Percentiles rank a stretch among this genome's conserved stretches.
phyloP scores from a whole-genome alignment of 108 stramenopile genomes.

The Phaeodactylum tricornutum region DNA sequence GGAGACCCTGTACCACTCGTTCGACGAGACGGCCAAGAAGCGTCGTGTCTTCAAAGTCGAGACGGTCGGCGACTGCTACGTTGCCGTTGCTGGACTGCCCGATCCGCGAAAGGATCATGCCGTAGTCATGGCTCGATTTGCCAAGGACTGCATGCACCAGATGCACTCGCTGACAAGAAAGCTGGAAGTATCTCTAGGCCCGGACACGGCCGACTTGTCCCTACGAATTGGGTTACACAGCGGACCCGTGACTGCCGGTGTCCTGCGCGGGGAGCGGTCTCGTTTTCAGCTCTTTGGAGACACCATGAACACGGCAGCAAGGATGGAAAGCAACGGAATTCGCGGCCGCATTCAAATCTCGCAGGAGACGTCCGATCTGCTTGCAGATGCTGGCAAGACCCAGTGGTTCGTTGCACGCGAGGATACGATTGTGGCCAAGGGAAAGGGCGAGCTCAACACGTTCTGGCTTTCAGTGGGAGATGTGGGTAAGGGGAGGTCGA shows the following conservation, averaged over 20 bases:
- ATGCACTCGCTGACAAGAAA: background rate
- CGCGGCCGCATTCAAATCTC: conserved; percentile 16
- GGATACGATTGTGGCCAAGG: conserved; percentile 19
- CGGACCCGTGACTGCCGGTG: conserved; percentile 20
- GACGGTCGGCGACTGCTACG: conserved; percentile 32
- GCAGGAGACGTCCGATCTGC: conserved; percentile 10
- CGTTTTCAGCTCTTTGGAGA: conserved; percentile 23
- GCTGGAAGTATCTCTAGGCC: conserved; percentile 1
- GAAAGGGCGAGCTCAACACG: conserved; percentile 22
- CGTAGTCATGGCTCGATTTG: conserved; percentile 5
- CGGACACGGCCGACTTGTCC: conserved; percentile 1
- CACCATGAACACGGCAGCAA: conserved; percentile 25
- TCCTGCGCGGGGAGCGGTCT: conserved; percentile 16
- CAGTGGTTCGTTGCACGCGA: conserved; percentile 14
- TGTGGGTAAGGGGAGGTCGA: too few species aligned
- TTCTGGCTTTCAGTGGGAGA: too few species aligned
- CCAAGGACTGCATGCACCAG: background rate
- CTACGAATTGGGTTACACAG: conserved; percentile 7
- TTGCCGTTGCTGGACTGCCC: conserved; percentile 15
- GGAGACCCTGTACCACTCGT: conserved; percentile 3
- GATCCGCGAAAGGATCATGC: conserved; percentile 8
- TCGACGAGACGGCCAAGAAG: conserved; percentile 16
- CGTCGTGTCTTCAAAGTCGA: conserved; percentile 45
- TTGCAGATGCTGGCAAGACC: conserved; percentile 11
- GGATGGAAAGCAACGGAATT: conserved; percentile 21